phyloP scores from a whole-genome alignment of 306 rosid genomes.

The Crotalaria pallida region DNA sequence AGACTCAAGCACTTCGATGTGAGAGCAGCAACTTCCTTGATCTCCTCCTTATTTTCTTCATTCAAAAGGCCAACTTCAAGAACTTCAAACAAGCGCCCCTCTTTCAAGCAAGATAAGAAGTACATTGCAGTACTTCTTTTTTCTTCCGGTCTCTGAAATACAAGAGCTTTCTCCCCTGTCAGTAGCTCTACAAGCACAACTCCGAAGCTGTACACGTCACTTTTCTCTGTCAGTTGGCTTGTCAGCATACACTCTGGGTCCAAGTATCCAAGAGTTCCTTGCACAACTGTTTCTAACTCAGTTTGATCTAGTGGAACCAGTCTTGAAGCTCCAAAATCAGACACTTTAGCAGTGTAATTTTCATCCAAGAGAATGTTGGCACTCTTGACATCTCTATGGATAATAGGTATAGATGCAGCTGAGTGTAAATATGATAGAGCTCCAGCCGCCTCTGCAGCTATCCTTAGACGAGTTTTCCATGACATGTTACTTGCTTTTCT shows the following conservation, averaged over 20 bases:
- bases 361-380: conserved; percentile 38
- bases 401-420: conserved; percentile 29
- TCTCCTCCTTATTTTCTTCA: conserved; percentile 7
- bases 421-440: conserved; percentile 48
- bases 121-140: conserved; percentile 18
- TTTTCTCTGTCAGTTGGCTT: conserved; percentile 33
- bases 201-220: conserved; percentile 53
- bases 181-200: conserved; percentile 37
- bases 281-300: conserved; percentile 33
- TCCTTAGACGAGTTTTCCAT: conserved; percentile 32
- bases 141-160: conserved; percentile 7
- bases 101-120: conserved; percentile 25
- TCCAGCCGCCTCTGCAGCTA: conserved; percentile 22
- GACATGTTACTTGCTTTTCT: not conserved
- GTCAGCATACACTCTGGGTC: conserved; percentile 36
- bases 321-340: conserved; percentile 24
- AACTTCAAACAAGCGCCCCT: conserved; percentile 13
- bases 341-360: conserved; percentile 30
- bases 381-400: conserved; percentile 50
- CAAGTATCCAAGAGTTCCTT: conserved; percentile 46
- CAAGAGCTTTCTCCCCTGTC: conserved; percentile 25
- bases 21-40: conserved; percentile 24
- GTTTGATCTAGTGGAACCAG: conserved; percentile 28
- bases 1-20: conserved; percentile 30
- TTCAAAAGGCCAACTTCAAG: conserved; percentile 19